Evolutionary conservation across 23 red algal species (phyloP).

Genomic region (Gracilariopsis chorda): DNA sequence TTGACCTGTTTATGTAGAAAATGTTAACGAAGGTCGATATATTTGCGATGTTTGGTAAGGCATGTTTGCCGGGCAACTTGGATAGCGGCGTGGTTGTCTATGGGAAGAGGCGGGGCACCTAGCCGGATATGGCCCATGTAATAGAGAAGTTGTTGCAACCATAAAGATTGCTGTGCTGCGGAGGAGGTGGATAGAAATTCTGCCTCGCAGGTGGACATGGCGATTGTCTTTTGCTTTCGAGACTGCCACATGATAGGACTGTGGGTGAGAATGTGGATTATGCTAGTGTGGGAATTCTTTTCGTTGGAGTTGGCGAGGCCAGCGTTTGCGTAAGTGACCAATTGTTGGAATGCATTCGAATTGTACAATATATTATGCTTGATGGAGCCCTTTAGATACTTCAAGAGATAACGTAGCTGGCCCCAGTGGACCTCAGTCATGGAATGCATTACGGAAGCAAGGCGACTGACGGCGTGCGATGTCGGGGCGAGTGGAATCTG

Average conservation of each 20-base stretch:
- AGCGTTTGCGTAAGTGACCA: background rate
- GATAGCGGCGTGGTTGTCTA: constrained; percentile 27
- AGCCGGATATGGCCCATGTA: background rate
- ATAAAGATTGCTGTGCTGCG: background rate
- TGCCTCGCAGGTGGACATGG: constrained; percentile 13
- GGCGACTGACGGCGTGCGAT: background rate
- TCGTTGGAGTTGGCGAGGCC: background rate
- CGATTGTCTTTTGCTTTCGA: background rate
- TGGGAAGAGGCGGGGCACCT: background rate
- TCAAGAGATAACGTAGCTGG: background rate
- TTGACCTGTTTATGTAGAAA: background rate
- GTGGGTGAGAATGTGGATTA: background rate
- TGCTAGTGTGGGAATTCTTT: background rate
- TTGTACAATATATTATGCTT: background rate
- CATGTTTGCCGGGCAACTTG: background rate
- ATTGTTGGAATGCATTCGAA: background rate
- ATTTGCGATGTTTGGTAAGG: background rate
- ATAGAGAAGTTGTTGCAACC: background rate
- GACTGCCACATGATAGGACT: constrained; percentile 12
- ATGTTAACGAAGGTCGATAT: constrained; percentile 5
- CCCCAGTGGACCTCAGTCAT: background rate
- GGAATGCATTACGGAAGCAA: background rate
- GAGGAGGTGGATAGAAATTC: background rate
- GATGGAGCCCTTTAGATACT: background rate
- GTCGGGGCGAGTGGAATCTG: background rate